Percentiles rank a stretch among this genome's conserved stretches.
Conservation (phyloP, 2,329 filamentous ascomycete species). For the Mycocentrospora acerina region DNA sequence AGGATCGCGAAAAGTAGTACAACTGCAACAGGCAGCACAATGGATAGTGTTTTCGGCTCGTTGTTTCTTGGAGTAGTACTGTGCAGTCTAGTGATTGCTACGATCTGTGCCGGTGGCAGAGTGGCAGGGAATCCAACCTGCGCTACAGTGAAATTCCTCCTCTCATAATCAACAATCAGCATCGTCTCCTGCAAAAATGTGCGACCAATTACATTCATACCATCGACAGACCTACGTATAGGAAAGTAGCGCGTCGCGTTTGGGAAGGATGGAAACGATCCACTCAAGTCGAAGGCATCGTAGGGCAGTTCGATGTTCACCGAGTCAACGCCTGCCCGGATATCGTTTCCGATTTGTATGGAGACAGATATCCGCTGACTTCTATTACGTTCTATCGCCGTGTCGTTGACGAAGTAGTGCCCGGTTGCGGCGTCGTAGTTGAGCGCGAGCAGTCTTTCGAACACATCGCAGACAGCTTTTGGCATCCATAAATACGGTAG, state of each 20-base stretch:
- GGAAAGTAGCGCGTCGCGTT: slow-evolving; percentile 69
- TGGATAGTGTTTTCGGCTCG: too few species aligned
- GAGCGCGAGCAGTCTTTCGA: slow-evolving; percentile 44
- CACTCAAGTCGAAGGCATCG: slow-evolving; percentile 50
- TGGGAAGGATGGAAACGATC: slow-evolving; percentile 56
- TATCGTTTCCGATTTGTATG: slow-evolving; percentile 38
- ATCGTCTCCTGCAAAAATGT: slow-evolving; percentile 69
- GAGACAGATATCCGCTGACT: too few species aligned
- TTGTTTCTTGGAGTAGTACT: too few species aligned
- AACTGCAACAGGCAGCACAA: too few species aligned
- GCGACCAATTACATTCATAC: slow-evolving; percentile 62
- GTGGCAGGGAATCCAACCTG: slow-evolving; percentile 39
- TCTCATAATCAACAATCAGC: slow-evolving; percentile 51
- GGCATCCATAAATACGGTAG: slow-evolving; percentile 47
- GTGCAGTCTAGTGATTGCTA: slow-evolving; percentile 33
- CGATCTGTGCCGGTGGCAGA: slow-evolving; percentile 28
- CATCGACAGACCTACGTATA: slow-evolving; percentile 58
- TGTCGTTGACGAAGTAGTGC: slow-evolving; percentile 44
- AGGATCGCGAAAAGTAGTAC: too few species aligned
- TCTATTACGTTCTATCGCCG: too few species aligned
- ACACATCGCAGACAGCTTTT: slow-evolving; percentile 40
- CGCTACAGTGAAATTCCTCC: slow-evolving; percentile 48
- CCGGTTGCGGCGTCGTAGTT: slow-evolving; percentile 40
- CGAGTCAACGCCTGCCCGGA: slow-evolving; percentile 32
- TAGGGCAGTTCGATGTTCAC: slow-evolving; percentile 51